Base-by-base conservation (phyloP, 2,329 filamentous ascomycete genomes). In the Huntiella bhutanensis region DNA sequence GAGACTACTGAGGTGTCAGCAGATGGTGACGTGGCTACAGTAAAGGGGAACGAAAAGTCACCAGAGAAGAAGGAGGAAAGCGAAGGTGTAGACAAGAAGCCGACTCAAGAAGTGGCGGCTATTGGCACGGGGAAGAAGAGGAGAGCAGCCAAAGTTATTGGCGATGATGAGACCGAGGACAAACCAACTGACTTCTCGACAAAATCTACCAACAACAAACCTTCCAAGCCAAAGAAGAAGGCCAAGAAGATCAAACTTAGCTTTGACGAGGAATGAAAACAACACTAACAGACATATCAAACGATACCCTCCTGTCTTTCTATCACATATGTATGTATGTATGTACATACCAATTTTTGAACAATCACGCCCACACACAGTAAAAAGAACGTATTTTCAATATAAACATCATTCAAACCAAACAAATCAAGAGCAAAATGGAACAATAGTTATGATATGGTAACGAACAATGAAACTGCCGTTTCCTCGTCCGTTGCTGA, bases 201-300 rank as follows among this genome's bases (percentile, higher is more conserved):
- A 39, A 33, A 48, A n/a, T 45, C 46, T 15, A 43, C 49, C 13
- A 44, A 28, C 12, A 22, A 6, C 28, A 45, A 49, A 34, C 15
- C 39, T 16, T 43, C 43, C 13, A 42, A 41, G 40, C 52, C 52
- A 5, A 71, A 68, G 57, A 75, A 76, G 57, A 70, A 70, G 59
- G 61, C 64, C 4, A 74, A 74, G 59, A 79, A 78, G 62, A 72
- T 80, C 50, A 80, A 80, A 62, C 62, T 80, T 40, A 80, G 76
- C 58, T 80, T 80, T 56, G 72, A 72, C 19, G 70, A 78, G 48
- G 74, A 77, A 13, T 71, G 75, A 33, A 28, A 37, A 12, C 12
- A 16, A 47, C 33, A 7, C 16, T 38, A 38, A n/a, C 2, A 37
- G 3, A 39, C 33, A 33, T 11, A 16, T 11, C 36, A 45, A 10